Evolutionary conservation across 768 basidiomycete species (phyloP), one percentile per base, ranked within the genome.

Genomic region (Trichaptum fuscoviolaceum): DNA sequence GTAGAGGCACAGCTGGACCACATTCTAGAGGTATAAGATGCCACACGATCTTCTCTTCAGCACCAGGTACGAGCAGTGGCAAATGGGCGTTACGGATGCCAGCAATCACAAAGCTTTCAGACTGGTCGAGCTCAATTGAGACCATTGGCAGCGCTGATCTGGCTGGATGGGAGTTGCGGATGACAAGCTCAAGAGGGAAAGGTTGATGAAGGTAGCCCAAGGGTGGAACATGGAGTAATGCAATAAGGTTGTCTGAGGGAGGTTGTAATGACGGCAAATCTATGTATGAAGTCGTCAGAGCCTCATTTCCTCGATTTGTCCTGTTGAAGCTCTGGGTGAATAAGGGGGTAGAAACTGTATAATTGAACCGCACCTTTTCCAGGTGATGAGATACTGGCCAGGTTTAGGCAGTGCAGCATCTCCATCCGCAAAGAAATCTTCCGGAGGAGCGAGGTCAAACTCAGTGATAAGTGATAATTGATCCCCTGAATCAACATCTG

Each of bases 21-120:
- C 90, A 92, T 67, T 91, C 89, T 52, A 93, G 75, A 1, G 92
- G 90, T 30, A 92, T 82, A 35, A 93, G 73, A 30, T 82, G 84
- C 90, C 91, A 94, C 10, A 77, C 76, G 24, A 93, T 63, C 66
- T 75, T 81, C 70, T 87, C 87, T 74, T 93, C 91, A 27, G 81
- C 78, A 6, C 88, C 88, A 0, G 94, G 90, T 58, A 92, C 78
- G n/a, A 98, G 77, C 59, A 90, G 77, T 1, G 92, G 88, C 9
- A 93, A 69, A 10, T 87, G 83, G 2, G 87, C 86, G 62, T 79
- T 84, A 61, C 92, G 81, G 36, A 91, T 73, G 0, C 96, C 95
- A 2, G 92, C 85, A 58, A 95, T 85, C 18, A 95, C 86, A 75
- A 97, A 96, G n/a, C 83, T 81, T 57, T 92, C 92, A 15, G 83